phyloP scores from a whole-genome alignment of 805 yeast species.

The Wickerhamiella kurtzmanii region DNA sequence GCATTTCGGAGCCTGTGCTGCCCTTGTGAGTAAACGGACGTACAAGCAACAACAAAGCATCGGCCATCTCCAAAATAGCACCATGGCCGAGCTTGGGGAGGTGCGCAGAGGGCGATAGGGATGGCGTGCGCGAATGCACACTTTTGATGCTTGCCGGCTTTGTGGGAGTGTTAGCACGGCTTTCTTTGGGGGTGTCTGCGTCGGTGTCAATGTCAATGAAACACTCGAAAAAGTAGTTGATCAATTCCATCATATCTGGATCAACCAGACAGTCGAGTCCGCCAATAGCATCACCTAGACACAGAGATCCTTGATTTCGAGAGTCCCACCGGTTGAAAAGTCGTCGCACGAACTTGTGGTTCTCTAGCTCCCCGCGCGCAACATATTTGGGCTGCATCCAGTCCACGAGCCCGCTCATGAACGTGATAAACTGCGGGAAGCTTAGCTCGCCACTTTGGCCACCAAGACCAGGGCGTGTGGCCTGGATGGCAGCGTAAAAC shows the following conservation, averaged over 20 bases:
- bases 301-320: slow-evolving; percentile 37
- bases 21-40: slow-evolving; percentile 71
- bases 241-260: slow-evolving; percentile 61
- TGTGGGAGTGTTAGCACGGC: background rate
- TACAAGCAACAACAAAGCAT: slow-evolving; percentile 70
- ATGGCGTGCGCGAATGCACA: background rate
- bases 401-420: slow-evolving; percentile 67
- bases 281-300: slow-evolving; percentile 52
- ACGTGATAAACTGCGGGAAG: slow-evolving; percentile 52
- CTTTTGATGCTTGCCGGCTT: background rate
- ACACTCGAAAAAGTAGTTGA: slow-evolving; percentile 65
- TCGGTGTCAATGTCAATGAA: slow-evolving; percentile 53
- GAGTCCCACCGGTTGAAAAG: slow-evolving; percentile 62
- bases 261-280: slow-evolving; percentile 63
- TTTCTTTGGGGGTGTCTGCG: slow-evolving; percentile 20
- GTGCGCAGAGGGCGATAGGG: background rate
- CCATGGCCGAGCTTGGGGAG: slow-evolving; percentile 44
- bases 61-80: slow-evolving; percentile 71
- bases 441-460: slow-evolving; percentile 50
- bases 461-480: slow-evolving; percentile 39
- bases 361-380: slow-evolving; percentile 16
- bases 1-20: slow-evolving; percentile 19
- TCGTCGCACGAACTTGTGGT: slow-evolving; percentile 40
- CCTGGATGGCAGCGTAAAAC: slow-evolving; percentile 61
- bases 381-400: slow-evolving; percentile 38